These are phyloP conservation scores for Xylariaceae sp. DNA, from an alignment of 2,329 filamentous ascomycete genomes.

Conservation along the genomic window DNA sequence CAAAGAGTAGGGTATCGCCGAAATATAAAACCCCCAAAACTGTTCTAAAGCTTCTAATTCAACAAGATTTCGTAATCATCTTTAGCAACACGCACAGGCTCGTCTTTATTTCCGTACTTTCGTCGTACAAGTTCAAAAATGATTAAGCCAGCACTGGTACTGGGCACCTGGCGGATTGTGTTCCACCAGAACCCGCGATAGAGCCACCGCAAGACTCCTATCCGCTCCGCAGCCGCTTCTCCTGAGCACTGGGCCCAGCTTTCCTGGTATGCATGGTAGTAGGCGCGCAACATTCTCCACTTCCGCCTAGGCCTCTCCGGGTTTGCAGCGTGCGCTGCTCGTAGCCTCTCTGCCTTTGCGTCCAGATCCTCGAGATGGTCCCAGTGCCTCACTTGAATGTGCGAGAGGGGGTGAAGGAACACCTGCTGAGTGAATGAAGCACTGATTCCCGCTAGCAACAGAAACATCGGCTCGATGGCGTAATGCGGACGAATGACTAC, in stretches of 20 bases:
- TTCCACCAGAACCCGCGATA: slow-evolving; percentile 70
- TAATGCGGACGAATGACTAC: slow-evolving; percentile 68
- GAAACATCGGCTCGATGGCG: slow-evolving; percentile 67
- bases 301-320: slow-evolving; percentile 30
- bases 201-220: slow-evolving; percentile 57
- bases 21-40: not conserved
- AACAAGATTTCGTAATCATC: slow-evolving; percentile 71
- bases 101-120: slow-evolving; percentile 63
- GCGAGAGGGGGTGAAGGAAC: slow-evolving; percentile 66
- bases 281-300: slow-evolving; percentile 57
- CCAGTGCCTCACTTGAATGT: slow-evolving; percentile 70
- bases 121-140: slow-evolving; percentile 73
- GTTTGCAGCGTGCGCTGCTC: slow-evolving; percentile 26
- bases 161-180: slow-evolving; percentile 69
- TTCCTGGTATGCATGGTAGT: slow-evolving; percentile 67
- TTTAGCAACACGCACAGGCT: slow-evolving; percentile 60
- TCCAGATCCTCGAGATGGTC: slow-evolving; percentile 70
- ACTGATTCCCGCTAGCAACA: slow-evolving; percentile 63
- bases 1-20: no score
- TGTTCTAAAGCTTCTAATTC: slow-evolving; percentile 24
- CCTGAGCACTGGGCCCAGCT: slow-evolving; percentile 58
- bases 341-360: slow-evolving; percentile 48
- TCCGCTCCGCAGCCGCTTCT: slow-evolving; percentile 52
- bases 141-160: slow-evolving; percentile 71
- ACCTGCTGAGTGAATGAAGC: slow-evolving; percentile 66